Percentiles rank a stretch among this genome's conserved stretches.
Conservation (phyloP, 495 filamentous ascomycete genomes). For the Cercophora scortea region DNA sequence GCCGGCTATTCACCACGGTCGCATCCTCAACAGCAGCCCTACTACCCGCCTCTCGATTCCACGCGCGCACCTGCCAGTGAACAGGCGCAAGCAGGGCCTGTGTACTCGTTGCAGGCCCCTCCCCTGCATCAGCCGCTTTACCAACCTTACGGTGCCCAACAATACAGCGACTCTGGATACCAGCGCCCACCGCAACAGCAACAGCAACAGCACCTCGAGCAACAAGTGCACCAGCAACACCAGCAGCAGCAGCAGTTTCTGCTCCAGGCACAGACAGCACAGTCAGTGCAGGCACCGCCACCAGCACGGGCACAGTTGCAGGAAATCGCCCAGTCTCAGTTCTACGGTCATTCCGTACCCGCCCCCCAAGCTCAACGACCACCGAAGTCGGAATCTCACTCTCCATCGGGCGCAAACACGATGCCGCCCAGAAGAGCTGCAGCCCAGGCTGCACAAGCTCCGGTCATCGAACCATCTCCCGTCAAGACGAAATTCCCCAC, state of each 20-base stretch:
- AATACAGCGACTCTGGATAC: conserved; percentile 1
- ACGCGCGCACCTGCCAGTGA: background rate
- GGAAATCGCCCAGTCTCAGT: background rate
- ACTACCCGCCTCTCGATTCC: conserved; percentile 4
- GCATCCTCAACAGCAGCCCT: conserved; percentile 1
- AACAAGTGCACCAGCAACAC: conserved; percentile 5
- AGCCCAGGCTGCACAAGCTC: conserved; percentile 10
- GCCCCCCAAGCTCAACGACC: conserved; percentile 10
- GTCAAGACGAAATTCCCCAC: conserved; percentile 97
- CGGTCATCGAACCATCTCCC: conserved; percentile 48
- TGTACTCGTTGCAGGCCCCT: conserved; percentile 5
- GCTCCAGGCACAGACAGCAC: background rate
- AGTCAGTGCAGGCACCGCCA: background rate
- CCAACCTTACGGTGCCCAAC: conserved; percentile 1
- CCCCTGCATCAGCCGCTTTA: conserved; percentile 6
- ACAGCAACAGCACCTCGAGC: background rate
- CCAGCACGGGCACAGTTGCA: background rate
- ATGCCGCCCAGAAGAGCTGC: conserved; percentile 37
- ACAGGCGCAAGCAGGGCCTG: background rate
- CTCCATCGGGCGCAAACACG: conserved; percentile 9
- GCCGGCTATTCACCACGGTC: conserved; percentile 1
- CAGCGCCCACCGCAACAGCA: background rate
- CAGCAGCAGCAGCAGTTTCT: background rate
- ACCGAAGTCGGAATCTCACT: conserved; percentile 17
- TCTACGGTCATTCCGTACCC: background rate